Evolutionary conservation across 140 eudicot genomes (phyloP).

Genomic region (Senecio squalidus): DNA sequence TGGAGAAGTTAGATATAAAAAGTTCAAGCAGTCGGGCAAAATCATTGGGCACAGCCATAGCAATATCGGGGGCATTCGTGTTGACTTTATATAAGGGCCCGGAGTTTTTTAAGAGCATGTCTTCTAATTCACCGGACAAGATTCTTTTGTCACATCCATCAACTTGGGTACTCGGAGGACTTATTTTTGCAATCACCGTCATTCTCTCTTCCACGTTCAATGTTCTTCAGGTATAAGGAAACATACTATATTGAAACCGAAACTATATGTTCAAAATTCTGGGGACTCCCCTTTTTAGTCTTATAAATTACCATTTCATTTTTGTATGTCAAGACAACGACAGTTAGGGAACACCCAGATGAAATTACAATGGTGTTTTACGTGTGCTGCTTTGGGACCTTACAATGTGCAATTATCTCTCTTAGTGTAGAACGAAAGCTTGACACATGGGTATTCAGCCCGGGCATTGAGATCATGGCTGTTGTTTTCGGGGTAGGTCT

Average conservation of each 20-base stretch:
- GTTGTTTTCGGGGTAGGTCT: conserved; percentile 2
- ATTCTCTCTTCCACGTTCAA: background rate
- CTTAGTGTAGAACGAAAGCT: background rate
- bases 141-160: background rate
- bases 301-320: background rate
- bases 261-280: background rate
- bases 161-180: background rate
- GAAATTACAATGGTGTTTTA: background rate
- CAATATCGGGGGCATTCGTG: background rate
- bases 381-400: background rate
- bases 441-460: background rate
- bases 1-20: conserved; percentile 3
- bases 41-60: background rate
- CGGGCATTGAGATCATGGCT: background rate
- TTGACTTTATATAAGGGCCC: background rate
- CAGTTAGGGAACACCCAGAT: background rate
- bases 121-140: background rate
- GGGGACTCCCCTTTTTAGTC: background rate
- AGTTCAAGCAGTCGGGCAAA: background rate
- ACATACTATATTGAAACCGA: background rate
- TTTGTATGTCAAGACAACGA: background rate
- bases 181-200: background rate
- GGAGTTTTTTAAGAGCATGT: background rate
- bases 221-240: background rate
- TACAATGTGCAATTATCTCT: background rate